A percentile compares a stretch with the other conserved stretches of the same genome.
These are phyloP conservation scores for Salvia rosmarinus DNA, from an alignment of 257 asterid genomes.

Conservation along the genomic window DNA sequence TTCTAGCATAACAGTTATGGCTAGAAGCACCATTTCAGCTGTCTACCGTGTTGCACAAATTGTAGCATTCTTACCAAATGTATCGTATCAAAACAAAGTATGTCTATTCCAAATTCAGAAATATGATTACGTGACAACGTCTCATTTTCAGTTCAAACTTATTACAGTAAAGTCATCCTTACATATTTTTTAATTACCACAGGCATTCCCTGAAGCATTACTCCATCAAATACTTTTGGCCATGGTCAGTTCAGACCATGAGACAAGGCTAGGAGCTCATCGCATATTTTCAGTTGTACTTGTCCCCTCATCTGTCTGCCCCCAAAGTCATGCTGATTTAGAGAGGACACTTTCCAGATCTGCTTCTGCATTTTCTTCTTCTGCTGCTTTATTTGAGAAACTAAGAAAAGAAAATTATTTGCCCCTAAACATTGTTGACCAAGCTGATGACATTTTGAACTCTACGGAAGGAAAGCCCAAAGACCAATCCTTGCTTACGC, in stretches of 20 bases:
- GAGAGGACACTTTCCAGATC: conserved; percentile 72
- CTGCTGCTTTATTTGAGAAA: conserved; percentile 66
- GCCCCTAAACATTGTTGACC: conserved; percentile 45
- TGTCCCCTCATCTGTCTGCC: conserved; percentile 77
- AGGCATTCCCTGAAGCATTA: conserved; percentile 84
- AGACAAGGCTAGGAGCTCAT: conserved; percentile 73
- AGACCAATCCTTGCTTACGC: conserved; percentile 56
- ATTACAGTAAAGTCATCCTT: conserved; percentile 21
- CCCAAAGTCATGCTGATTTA: conserved; percentile 47
- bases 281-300: conserved; percentile 75
- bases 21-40: conserved; percentile 68
- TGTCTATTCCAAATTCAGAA: conserved; percentile 30
- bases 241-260: conserved; percentile 75
- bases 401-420: conserved; percentile 46
- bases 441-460: conserved; percentile 40
- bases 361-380: conserved; percentile 70
- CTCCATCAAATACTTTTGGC: conserved; percentile 73
- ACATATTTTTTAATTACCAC: conserved; percentile 18
- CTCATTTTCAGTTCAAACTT: conserved; percentile 18
- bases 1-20: conserved; percentile 66
- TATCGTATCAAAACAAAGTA: conserved; percentile 63
- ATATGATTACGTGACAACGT: conserved; percentile 32
- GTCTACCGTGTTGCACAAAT: conserved; percentile 69
- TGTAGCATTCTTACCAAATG: conserved; percentile 66
- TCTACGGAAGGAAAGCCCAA: conserved; percentile 43